phyloP scores from a whole-genome alignment of 2,329 filamentous ascomycete genomes.

The Xylariales sp. region DNA sequence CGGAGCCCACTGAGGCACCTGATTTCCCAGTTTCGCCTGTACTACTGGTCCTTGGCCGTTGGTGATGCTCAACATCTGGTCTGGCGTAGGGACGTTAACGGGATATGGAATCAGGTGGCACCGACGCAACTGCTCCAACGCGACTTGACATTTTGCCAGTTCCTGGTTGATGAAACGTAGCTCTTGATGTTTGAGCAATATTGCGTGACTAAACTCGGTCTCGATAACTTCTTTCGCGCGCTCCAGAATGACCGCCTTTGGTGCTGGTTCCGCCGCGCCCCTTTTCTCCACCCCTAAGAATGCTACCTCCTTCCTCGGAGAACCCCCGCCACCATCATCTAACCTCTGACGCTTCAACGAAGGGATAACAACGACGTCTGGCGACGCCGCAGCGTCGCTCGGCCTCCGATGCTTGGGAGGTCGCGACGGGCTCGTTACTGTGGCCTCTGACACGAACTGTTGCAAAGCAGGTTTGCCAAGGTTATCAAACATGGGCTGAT shows the following conservation, averaged over 20 bases:
- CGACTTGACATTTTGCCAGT: slow-evolving; percentile 89
- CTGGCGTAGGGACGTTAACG: slow-evolving; percentile 60
- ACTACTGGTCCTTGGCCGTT: slow-evolving; percentile 70
- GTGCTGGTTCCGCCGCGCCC: slow-evolving; percentile 9
- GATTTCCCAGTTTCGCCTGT: slow-evolving; percentile 54
- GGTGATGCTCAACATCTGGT: slow-evolving; percentile 66
- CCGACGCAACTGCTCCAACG: slow-evolving; percentile 86
- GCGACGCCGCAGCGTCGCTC: slow-evolving; percentile 27
- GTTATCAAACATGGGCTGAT: slow-evolving; percentile 35
- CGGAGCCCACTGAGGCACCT: slow-evolving; percentile 71
- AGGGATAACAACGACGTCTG: slow-evolving; percentile 18
- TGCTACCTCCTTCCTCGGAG: slow-evolving; percentile 27
- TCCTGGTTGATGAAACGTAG: slow-evolving; percentile 92
- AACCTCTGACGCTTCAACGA: slow-evolving; percentile 40
- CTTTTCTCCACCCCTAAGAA: slow-evolving; percentile 15
- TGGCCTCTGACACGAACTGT: slow-evolving; percentile 25
- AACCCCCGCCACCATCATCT: slow-evolving; percentile 24
- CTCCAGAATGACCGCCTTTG: slow-evolving; percentile 33
- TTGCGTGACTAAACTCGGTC: slow-evolving; percentile 85
- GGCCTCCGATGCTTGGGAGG: slow-evolving; percentile 25
- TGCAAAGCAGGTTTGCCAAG: slow-evolving; percentile 27
- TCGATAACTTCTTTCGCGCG: slow-evolving; percentile 69
- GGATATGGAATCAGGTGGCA: slow-evolving; percentile 92
- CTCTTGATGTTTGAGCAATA: slow-evolving; percentile 91
- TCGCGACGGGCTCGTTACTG: slow-evolving; percentile 19